A percentile compares a stretch with the other conserved stretches of the same genome.
These are phyloP conservation scores for Hortaea werneckii DNA, from an alignment of 2,329 filamentous ascomycete species.

Conservation along the genomic window DNA sequence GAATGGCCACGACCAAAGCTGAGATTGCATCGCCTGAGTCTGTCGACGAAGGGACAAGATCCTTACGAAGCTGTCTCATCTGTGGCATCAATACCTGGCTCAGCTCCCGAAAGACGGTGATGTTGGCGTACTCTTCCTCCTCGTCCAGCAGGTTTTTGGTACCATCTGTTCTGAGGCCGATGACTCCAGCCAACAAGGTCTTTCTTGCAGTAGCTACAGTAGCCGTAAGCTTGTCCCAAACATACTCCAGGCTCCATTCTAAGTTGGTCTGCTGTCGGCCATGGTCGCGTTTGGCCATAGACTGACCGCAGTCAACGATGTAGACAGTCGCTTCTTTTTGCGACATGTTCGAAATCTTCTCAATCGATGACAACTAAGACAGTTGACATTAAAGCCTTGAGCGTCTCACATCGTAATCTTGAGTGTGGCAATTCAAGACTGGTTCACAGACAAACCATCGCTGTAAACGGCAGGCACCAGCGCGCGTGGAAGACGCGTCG, in stretches of 20 bases:
- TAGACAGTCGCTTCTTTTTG: conserved; percentile 90
- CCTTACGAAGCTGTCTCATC: conserved; percentile 52
- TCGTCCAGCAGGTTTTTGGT: conserved; percentile 58
- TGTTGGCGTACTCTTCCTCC: conserved; percentile 67
- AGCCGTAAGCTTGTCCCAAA: conserved; percentile 85
- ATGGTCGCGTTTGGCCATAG: conserved; percentile 66
- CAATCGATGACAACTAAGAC: background rate
- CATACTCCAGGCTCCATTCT: conserved; percentile 80
- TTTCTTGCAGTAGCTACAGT: conserved; percentile 63
- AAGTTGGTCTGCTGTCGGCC: conserved; percentile 70
- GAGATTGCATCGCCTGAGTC: conserved; percentile 72
- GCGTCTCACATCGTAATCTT: no score
- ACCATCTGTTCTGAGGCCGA: conserved; percentile 71
- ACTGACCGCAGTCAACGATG: conserved; percentile 74
- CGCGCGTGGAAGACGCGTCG: no score
- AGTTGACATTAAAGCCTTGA: no score
- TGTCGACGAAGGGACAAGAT: conserved; percentile 58
- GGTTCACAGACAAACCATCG: no score
- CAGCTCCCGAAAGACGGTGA: conserved; percentile 58
- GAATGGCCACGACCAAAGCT: conserved; percentile 71
- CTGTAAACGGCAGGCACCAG: no score
- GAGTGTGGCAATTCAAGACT: no score
- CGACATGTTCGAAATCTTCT: conserved; percentile 51
- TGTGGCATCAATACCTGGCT: conserved; percentile 60
- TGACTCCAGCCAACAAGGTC: conserved; percentile 63